Evolutionary conservation across 2,329 filamentous ascomycete species (phyloP).

Genomic region (Aaosphaeria pasadenensis): DNA sequence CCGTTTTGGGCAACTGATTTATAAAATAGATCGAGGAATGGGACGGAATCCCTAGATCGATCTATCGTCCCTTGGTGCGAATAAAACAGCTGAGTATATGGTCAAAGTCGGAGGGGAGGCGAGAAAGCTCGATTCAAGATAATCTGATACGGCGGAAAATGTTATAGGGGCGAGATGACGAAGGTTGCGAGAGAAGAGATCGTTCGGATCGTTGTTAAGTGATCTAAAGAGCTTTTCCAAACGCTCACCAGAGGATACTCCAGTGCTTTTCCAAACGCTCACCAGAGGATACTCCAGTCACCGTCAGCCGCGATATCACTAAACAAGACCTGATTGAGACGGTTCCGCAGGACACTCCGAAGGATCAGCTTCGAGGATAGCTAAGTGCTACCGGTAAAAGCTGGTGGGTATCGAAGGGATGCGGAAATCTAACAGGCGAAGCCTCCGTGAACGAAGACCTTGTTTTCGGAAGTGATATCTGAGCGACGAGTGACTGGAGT

Average conservation of each 20-base stretch:
- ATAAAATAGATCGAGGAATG: constrained; percentile 6
- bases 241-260: constrained; percentile 34
- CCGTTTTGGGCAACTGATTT: constrained; percentile 16
- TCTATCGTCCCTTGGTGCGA: too few relatives aligned
- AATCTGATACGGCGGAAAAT: constrained; percentile 8
- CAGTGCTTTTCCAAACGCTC: constrained; percentile 34
- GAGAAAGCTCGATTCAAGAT: background rate
- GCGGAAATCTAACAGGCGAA: constrained; percentile 37
- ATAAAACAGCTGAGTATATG: too few relatives aligned
- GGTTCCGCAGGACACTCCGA: constrained; percentile 37
- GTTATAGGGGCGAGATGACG: constrained; percentile 23
- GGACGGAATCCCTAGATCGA: background rate
- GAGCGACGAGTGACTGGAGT: constrained; percentile 45
- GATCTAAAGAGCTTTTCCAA: constrained; percentile 30
- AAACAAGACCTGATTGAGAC: constrained; percentile 38
- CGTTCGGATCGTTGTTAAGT: constrained; percentile 27
- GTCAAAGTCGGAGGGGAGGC: background rate
- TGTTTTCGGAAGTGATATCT: constrained; percentile 39
- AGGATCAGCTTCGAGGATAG: constrained; percentile 31
- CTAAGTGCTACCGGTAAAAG: constrained; percentile 29
- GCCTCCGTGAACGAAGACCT: constrained; percentile 37
- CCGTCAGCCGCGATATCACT: constrained; percentile 44
- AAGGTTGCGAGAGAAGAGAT: constrained; percentile 22
- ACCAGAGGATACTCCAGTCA: constrained; percentile 40
- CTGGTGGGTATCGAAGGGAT: constrained; percentile 30